phyloP scores from a whole-genome alignment of 2,329 filamentous ascomycete species.

The Xenosphaeropsis pyriputrescens region DNA sequence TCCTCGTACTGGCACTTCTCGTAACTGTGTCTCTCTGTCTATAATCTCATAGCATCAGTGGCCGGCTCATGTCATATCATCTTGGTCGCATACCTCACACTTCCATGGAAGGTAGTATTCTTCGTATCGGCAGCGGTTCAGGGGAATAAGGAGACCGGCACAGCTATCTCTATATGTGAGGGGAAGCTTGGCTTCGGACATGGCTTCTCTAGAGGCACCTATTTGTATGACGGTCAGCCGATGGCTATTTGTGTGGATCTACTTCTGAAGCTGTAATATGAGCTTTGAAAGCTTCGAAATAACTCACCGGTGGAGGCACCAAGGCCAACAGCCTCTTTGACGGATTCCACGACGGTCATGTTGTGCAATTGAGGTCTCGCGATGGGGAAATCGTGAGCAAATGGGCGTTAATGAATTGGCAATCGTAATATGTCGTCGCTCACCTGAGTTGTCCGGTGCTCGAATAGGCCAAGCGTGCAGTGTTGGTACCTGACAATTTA shows the following conservation, averaged over 20 bases:
- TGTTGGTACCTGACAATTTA: too few species aligned
- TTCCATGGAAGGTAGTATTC: slow-evolving; percentile 96
- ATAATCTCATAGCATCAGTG: slow-evolving; percentile 8
- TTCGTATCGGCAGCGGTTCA: slow-evolving; percentile 87
- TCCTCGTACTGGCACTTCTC: slow-evolving; percentile 99
- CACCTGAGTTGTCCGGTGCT: too few species aligned
- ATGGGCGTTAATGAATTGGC: neutral
- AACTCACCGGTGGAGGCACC: slow-evolving; percentile 13
- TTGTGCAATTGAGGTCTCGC: slow-evolving; percentile 4
- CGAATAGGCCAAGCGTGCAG: too few species aligned
- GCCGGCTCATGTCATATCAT: neutral
- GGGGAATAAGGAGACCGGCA: slow-evolving; percentile 82
- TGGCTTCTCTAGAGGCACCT: slow-evolving; percentile 80
- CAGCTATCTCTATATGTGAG: slow-evolving; percentile 91
- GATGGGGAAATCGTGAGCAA: neutral
- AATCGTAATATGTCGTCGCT: too few species aligned
- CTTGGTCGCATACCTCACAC: slow-evolving; percentile 54
- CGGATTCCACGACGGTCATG: slow-evolving; percentile 30
- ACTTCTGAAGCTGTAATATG: slow-evolving; percentile 10
- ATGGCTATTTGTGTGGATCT: slow-evolving; percentile 8
- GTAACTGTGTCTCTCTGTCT: slow-evolving; percentile 96
- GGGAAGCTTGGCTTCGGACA: slow-evolving; percentile 81
- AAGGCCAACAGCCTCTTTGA: slow-evolving; percentile 31
- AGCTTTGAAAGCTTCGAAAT: slow-evolving; percentile 7
- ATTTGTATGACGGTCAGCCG: slow-evolving; percentile 6